Conservation (phyloP, 768 basidiomycete species). For the Boletus rufocinnamomeus region DNA sequence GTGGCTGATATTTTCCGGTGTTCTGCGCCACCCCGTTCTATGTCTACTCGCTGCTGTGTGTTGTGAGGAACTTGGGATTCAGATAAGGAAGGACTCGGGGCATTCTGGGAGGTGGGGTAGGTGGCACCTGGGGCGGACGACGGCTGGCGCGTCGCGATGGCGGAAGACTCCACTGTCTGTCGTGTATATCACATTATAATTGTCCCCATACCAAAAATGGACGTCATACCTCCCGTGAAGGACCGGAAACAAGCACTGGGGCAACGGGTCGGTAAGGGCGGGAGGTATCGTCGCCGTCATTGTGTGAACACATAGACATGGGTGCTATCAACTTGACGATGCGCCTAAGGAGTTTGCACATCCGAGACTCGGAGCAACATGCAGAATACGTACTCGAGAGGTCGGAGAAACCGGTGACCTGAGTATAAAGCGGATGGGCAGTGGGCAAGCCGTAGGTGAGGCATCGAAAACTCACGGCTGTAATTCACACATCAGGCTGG, state of each 20-base stretch:
- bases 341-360: slow-evolving; percentile 15
- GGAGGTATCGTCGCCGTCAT: not conserved
- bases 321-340: slow-evolving; percentile 11
- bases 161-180: slow-evolving; percentile 7
- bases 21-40: not conserved
- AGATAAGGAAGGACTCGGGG: not conserved
- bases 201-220: not conserved
- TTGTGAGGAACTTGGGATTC: not conserved
- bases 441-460: slow-evolving; percentile 9
- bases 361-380: slow-evolving; percentile 15
- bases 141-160: not conserved
- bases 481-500: slow-evolving; percentile 13
- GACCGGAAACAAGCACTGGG: not conserved
- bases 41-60: not conserved
- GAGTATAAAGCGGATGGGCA: slow-evolving; percentile 13
- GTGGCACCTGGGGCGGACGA: not conserved
- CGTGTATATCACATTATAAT: not conserved
- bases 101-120: not conserved
- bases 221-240: slow-evolving; percentile 14
- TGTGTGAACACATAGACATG: slow-evolving; percentile 11
- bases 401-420: not conserved
- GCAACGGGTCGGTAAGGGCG: not conserved
- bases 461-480: slow-evolving; percentile 2
- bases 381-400: slow-evolving; percentile 7
- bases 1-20: not conserved